Evolutionary conservation across 2,329 filamentous ascomycete genomes (phyloP).

Genomic region (Botrytis fabae): DNA sequence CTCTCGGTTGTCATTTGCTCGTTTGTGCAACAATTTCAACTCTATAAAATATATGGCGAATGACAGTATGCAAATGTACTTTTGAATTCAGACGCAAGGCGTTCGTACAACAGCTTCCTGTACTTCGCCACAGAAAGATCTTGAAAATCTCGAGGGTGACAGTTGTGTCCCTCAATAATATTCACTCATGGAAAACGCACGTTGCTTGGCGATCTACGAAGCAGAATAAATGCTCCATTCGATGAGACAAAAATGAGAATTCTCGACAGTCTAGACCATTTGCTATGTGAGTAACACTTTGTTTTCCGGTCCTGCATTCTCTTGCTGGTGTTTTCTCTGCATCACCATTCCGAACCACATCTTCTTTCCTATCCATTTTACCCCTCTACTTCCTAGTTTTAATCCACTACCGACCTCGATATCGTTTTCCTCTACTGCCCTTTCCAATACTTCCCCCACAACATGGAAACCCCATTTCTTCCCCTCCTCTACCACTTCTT

Average conservation of each 20-base stretch:
- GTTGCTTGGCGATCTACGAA: not conserved
- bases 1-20: not conserved
- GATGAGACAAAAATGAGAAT: not conserved
- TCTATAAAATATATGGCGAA: not conserved
- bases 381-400: constrained; percentile 58
- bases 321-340: constrained; percentile 28
- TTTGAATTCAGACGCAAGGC: not conserved
- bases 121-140: not conserved
- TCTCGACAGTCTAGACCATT: not conserved
- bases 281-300: not conserved
- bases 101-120: not conserved
- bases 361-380: constrained; percentile 61
- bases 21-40: not conserved
- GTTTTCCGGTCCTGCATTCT: not conserved
- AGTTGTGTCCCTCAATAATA: no score
- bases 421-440: constrained; percentile 49
- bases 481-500: constrained; percentile 54
- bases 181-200: not conserved
- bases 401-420: constrained; percentile 46
- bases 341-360: constrained; percentile 56
- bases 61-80: not conserved
- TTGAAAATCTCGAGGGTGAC: not conserved
- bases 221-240: not conserved
- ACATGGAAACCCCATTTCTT: constrained; percentile 47
- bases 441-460: constrained; percentile 46